phyloP scores from a whole-genome alignment of 148 eudicot species.

The Rhododendron ovatum region DNA sequence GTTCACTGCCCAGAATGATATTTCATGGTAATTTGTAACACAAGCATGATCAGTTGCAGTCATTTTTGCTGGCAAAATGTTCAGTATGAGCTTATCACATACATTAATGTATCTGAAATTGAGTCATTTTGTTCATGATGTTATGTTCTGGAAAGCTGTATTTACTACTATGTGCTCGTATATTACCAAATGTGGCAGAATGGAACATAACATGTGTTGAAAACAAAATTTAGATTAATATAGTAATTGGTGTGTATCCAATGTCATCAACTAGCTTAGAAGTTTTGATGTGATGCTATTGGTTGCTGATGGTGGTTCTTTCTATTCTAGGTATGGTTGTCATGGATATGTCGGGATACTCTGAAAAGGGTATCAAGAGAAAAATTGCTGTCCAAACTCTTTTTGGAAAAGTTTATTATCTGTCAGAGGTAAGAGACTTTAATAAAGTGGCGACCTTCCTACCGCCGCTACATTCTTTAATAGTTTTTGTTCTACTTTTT shows the following conservation, averaged over 20 bases:
- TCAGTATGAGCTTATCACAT: background rate
- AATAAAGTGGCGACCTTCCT: background rate
- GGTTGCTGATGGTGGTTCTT: slow-evolving; percentile 19
- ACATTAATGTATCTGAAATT: background rate
- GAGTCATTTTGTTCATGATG: background rate
- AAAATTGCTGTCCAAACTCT: slow-evolving; percentile 95
- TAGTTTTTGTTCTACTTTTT: background rate
- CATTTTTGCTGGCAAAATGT: background rate
- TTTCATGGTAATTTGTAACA: no score
- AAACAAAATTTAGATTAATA: background rate
- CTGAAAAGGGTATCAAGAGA: slow-evolving; percentile 88
- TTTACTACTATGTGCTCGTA: background rate
- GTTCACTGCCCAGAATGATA: no score
- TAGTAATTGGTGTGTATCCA: background rate
- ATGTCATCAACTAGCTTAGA: background rate
- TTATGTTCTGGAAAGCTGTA: background rate
- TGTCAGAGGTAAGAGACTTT: slow-evolving; percentile 69
- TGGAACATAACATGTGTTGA: background rate
- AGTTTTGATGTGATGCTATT: background rate
- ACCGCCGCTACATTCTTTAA: background rate
- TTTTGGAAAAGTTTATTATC: slow-evolving; percentile 82
- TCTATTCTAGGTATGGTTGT: slow-evolving; percentile 83
- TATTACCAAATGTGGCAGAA: background rate
- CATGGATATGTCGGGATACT: slow-evolving; percentile 95
- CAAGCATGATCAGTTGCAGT: background rate